These are phyloP conservation scores for Diaporthe longicolla DNA, from an alignment of 2,329 filamentous ascomycete species.

Conservation along the genomic window DNA sequence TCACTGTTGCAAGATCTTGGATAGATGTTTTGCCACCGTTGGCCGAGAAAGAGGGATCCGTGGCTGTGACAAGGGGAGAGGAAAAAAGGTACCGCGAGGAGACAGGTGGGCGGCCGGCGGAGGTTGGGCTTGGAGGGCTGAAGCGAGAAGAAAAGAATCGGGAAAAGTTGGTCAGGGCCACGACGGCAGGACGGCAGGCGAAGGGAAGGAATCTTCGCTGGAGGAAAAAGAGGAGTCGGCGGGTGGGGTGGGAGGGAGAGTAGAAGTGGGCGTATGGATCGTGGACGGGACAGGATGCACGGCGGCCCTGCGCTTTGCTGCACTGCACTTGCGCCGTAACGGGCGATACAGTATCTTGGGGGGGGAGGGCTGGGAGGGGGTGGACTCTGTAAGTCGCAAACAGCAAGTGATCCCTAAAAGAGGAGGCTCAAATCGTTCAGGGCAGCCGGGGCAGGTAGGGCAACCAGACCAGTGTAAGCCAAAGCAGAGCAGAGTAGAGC, in stretches of 20 bases:
- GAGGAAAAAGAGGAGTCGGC: conserved; percentile 35
- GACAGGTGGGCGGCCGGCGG: conserved; percentile 34
- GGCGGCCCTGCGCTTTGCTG: conserved; percentile 10
- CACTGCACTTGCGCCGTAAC: conserved; percentile 25
- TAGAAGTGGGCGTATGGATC: conserved; percentile 34
- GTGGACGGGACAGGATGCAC: conserved; percentile 30
- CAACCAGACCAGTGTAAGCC: background rate
- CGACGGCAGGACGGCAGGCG: conserved; percentile 35
- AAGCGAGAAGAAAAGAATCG: conserved; percentile 23
- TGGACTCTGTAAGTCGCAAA: no score
- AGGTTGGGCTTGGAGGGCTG: conserved; percentile 21
- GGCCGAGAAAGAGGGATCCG: conserved; percentile 28
- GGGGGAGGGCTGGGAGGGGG: background rate
- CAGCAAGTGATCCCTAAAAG: background rate
- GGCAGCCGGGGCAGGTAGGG: background rate
- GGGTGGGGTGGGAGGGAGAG: conserved; percentile 35
- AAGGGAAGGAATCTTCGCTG: conserved; percentile 35
- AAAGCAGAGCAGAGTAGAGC: background rate
- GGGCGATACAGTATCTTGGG: background rate
- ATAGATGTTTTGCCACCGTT: conserved; percentile 28
- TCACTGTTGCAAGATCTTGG: conserved; percentile 28
- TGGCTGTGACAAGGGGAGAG: conserved; percentile 13
- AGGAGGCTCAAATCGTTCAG: conserved; percentile 21
- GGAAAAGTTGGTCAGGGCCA: conserved; percentile 38
- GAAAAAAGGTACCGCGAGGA: conserved; percentile 27